Base-by-base conservation (phyloP, 257 asterid genomes). In the Gynochthodes officinalis region DNA sequence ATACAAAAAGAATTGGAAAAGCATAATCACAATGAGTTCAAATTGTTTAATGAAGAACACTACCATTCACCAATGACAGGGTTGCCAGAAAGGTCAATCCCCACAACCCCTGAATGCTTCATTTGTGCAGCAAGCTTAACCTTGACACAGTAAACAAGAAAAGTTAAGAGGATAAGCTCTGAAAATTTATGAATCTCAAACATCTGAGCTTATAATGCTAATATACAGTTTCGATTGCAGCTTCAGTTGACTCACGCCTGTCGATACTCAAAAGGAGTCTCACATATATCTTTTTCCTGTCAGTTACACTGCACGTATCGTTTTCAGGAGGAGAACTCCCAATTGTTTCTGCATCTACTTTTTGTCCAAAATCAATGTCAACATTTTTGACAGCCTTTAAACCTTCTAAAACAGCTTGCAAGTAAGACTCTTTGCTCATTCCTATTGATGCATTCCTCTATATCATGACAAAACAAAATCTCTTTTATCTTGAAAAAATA, bases 211-310 rank as follows among this genome's bases (percentile, higher is more conserved):
- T 28, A 60, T 30, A 39, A 9, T 25, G 46, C 35, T 5, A 82
- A 84, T 91, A 73, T 88, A 93, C 98, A 60, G 97, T 93, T 88
- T 93, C 96, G 89, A 86, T 84, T 67, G 98, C 97, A 76, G 97
- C 91, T 84, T 88, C 94, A 75, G 96, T 79, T 59, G 87, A 83
- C 85, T 86, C 97, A 37, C 96, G 97, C 16, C 97, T 91, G 78
- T 93, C 98, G 76, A 93, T 91, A 76, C 98, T 91, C 27, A 91
- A 90, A 79, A 93, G 94, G 80, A 93, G 85, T 79, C 96, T 81
- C 69, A 93, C 97, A 40, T 78, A 86, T 82, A 93, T 91, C 84
- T 86, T 91, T 81, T 83, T 89, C 67, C 74, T 83, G 73, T 13
- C 79, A 53, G 75, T 65, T 49, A 77, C 85, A 74, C 83, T 70